phyloP scores from a whole-genome alignment of 176 grass and related monocot species.

The Raddia distichophylla region DNA sequence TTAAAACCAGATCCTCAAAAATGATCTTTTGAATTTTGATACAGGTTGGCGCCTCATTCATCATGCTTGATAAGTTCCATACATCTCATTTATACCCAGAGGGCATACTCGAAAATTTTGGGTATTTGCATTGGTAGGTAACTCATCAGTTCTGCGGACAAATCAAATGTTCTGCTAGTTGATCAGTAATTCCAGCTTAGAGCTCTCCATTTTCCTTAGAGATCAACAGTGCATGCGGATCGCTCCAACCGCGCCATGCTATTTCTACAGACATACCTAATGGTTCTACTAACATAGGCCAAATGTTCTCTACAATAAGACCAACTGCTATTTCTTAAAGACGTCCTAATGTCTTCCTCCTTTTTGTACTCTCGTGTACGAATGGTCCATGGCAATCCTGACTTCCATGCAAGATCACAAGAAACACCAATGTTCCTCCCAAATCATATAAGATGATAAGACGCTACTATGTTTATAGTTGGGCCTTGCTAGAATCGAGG shows the following conservation, averaged over 20 bases:
- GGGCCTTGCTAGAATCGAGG: conserved; percentile 40
- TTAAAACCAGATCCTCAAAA: not conserved
- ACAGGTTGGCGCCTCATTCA: no score
- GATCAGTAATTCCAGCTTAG: conserved; percentile 5
- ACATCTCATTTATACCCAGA: not conserved
- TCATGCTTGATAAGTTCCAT: not conserved
- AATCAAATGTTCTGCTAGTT: not conserved
- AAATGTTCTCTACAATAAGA: no score
- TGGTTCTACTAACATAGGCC: not conserved
- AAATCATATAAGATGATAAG: conserved; percentile 13
- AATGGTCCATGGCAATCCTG: conserved; percentile 22
- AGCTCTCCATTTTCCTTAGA: not conserved
- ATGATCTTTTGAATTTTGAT: no score
- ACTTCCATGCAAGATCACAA: conserved; percentile 20
- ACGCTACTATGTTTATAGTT: conserved; percentile 28
- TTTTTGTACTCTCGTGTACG: conserved; percentile 14
- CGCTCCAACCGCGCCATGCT: conserved; percentile 17
- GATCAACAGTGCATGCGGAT: conserved; percentile 11
- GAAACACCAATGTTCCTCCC: conserved; percentile 10
- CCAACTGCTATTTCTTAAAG: no score
- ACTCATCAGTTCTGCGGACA: not conserved
- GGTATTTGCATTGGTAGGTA: no score
- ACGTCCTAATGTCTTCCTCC: not conserved
- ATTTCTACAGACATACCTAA: no score
- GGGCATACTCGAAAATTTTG: not conserved